phyloP scores from a whole-genome alignment of 2,329 filamentous ascomycete species.

The Penicillium griseofulvum region DNA sequence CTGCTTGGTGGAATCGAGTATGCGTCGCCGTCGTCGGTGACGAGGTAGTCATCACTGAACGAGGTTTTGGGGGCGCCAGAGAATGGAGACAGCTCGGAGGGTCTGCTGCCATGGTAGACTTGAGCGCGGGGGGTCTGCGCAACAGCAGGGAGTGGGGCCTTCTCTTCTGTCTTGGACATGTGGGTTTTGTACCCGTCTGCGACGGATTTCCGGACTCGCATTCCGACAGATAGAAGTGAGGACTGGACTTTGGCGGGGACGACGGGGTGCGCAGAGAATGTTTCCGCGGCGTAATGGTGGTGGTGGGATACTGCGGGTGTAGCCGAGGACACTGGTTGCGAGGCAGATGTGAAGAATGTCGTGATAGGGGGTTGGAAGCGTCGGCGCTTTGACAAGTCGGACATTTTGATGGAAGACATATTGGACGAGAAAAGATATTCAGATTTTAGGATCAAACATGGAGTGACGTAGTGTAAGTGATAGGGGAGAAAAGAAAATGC shows the following conservation, averaged over 20 bases:
- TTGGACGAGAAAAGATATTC: slow-evolving; percentile 3
- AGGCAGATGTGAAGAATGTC: slow-evolving; percentile 34
- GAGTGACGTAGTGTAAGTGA: slow-evolving; percentile 5
- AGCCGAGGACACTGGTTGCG: slow-evolving; percentile 10
- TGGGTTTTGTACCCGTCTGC: slow-evolving; percentile 88
- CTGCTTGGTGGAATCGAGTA: slow-evolving; percentile 42
- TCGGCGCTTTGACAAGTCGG: slow-evolving; percentile 40
- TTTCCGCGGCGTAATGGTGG: slow-evolving; percentile 44
- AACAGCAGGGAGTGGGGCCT: slow-evolving; percentile 5
- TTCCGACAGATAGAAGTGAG: slow-evolving; percentile 85
- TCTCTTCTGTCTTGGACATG: slow-evolving; percentile 28
- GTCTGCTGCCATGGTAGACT: slow-evolving; percentile 11
- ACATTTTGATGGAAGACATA: slow-evolving; percentile 16
- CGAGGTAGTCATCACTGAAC: slow-evolving; percentile 19
- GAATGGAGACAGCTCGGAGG: slow-evolving; percentile 70
- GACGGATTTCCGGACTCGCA: slow-evolving; percentile 90
- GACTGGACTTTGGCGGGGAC: slow-evolving; percentile 70
- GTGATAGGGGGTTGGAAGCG: slow-evolving; percentile 48
- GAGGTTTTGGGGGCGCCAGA: slow-evolving; percentile 71
- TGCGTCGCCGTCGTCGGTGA: slow-evolving; percentile 37
- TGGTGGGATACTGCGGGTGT: slow-evolving; percentile 32
- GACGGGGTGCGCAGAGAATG: slow-evolving; percentile 45
- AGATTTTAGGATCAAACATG: not conserved
- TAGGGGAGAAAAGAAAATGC: not conserved
- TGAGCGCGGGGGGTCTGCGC: slow-evolving; percentile 1